These are phyloP conservation scores for Microdochium paspali DNA, from an alignment of 2,329 filamentous ascomycete species.

Conservation along the genomic window DNA sequence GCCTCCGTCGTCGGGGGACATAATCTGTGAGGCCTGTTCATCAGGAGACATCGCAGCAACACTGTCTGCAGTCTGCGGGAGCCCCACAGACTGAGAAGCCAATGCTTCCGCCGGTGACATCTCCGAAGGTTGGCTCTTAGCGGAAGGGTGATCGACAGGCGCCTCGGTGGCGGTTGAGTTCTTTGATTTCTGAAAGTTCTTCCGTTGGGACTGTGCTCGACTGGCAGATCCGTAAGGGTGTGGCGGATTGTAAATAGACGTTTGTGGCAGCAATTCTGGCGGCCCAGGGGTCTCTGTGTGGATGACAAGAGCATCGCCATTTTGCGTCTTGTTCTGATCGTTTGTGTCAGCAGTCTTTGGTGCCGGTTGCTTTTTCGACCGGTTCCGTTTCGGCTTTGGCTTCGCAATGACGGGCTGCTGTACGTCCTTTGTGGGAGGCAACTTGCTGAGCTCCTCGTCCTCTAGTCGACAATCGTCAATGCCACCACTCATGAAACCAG, in stretches of 20 bases:
- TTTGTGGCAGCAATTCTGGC: conserved; percentile 30
- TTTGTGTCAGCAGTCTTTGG: conserved; percentile 5
- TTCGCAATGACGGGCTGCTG: conserved; percentile 10
- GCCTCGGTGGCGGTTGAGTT: not conserved
- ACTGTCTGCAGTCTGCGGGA: not conserved
- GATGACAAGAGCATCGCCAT: conserved; percentile 19
- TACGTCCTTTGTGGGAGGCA: conserved; percentile 16
- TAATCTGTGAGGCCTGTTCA: not conserved
- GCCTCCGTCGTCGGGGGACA: conserved; percentile 3
- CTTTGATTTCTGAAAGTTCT: not conserved
- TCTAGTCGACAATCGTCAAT: conserved; percentile 51
- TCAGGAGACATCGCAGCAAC: not conserved
- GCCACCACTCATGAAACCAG: conserved; percentile 78
- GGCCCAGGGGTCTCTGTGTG: conserved; percentile 32
- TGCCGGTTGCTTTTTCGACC: conserved; percentile 16
- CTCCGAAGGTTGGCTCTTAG: not conserved
- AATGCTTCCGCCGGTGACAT: not conserved
- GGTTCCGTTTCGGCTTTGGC: conserved; percentile 23
- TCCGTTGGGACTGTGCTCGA: conserved; percentile 3
- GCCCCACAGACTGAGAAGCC: not conserved
- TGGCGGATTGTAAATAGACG: conserved; percentile 30
- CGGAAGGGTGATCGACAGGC: not conserved
- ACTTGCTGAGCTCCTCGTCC: conserved; percentile 45
- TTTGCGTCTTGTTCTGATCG: conserved; percentile 13
- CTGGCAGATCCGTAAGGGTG: conserved; percentile 6